Base-by-base conservation (phyloP, 2,329 filamentous ascomycete species). In the Elsinoe australis region DNA sequence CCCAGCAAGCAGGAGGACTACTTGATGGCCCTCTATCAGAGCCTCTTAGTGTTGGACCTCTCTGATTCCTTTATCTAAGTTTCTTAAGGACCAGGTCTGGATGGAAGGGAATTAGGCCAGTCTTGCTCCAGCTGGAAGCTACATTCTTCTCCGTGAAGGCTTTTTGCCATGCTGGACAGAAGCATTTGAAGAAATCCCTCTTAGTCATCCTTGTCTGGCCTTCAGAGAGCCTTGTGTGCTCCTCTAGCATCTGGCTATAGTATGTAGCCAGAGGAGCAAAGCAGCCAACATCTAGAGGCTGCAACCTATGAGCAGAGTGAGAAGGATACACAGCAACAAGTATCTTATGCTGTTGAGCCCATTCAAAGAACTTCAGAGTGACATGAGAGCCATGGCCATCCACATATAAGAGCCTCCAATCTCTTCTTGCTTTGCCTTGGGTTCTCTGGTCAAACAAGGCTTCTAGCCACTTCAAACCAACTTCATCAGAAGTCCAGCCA, bases 201-300 rank as follows among this genome's bases (percentile, higher is more conserved):
- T 55, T 54, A 4, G 34, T 51, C 10, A 55, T 39, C 10, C 26
- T 28, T 19, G 42, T 45, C 15, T 42, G 22, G 19, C 53, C 47
- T 36, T 48, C 31, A 12, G 18, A 48, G 22, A 35, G 28, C 24
- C 33, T 38, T 24, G 34, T 50, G 24, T 38, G 34, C 18, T 18
- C 4, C 12, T 53, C 45, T 4, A 54, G 44, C 7, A 38, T 9
- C 38, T 55, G 39, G 45, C 42, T 49, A 29, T 55, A 54, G 26
- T 52, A 53, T n/a, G 18, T 54, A 19, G 52, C 53, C 15, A 54
- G 35, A 32, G 52, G 53, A n/a, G 46, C 31, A 28, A 56, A 54
- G n/a, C 52, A 38, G 15, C 54, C 39, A 14, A 57, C 36, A 50
- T 58, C 54, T 9, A 56, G 35, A 26, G 54, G 55, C 51, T 57